Evolutionary conservation across 805 yeast species (phyloP).

Genomic region (Yarrowia yakushimensis): DNA sequence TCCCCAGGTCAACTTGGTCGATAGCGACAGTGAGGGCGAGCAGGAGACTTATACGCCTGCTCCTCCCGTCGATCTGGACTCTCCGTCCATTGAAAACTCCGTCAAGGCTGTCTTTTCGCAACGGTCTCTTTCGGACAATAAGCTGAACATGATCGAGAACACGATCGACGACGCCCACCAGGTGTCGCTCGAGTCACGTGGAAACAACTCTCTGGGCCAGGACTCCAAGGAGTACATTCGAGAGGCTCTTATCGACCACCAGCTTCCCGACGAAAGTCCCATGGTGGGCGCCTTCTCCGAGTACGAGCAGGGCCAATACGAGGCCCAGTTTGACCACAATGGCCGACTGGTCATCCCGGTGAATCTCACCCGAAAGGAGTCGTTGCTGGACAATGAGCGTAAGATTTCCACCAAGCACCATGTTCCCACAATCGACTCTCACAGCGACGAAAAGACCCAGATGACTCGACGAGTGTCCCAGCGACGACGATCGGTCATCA

Average conservation of each 20-base stretch:
- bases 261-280: conserved; percentile 4
- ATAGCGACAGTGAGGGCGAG: neutral
- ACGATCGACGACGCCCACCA: conserved; percentile 19
- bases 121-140: conserved; percentile 3
- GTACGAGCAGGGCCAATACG: conserved; percentile 21
- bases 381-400: conserved; percentile 37
- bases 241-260: conserved; percentile 16
- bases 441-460: conserved; percentile 28
- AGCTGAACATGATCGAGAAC: conserved; percentile 21
- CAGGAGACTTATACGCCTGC: neutral
- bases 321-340: conserved; percentile 13
- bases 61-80: neutral
- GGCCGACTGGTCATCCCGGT: conserved; percentile 15
- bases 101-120: conserved; percentile 8
- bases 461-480: conserved; percentile 30
- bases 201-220: neutral
- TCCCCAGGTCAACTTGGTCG: conserved; percentile 5
- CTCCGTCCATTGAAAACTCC: neutral
- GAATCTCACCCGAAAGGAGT: conserved; percentile 35
- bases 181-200: conserved; percentile 4
- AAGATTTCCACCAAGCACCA: conserved; percentile 33
- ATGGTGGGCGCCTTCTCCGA: conserved; percentile 16
- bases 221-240: conserved; percentile 21
- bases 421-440: conserved; percentile 18
- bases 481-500: conserved; percentile 28